Evolutionary conservation across 164 flowering plant species (phyloP), one percentile per base, ranked within the genome.

Genomic region (Brasenia schreberi): DNA sequence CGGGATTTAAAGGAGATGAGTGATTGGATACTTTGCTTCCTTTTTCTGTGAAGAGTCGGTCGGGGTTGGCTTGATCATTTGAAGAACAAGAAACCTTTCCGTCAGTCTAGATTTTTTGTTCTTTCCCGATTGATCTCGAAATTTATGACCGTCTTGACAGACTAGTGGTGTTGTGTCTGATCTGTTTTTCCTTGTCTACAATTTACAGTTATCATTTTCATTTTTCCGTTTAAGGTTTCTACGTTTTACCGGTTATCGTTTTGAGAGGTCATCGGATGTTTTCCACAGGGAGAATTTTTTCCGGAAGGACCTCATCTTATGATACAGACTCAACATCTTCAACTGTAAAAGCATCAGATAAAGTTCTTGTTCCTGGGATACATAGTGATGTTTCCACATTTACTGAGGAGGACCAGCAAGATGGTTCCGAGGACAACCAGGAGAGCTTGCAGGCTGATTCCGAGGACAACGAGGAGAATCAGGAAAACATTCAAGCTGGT

Each of bases 321-420:
- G 84, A 85, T 67, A 78, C 85, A 18, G 89, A 85, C 16, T 80
- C 86, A 60, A 64, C 80, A 6, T 81, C 85, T 23, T 60, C 78
- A 68, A 74, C 73, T 2, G 81, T 83, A 70, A 76, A 86, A 68
- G 75, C 83, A 56, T 88, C 96, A 6, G 84, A 81, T 68, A 87
- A 89, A 70, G 81, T 83, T 68, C 88, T 89, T 69, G 84, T 91
- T 78, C 96, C 96, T 33, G 96, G 85, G 14, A 74, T 73, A 58
- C 74, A 83, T 66, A 73, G 63, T 70, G 89, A 82, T 67, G 79
- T 52, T n/a, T 65, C 86, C 62, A 75, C 89, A 45, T 66, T 85
- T 58, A 69, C 81, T 49, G 11, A 80, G 69, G 87, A 83, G 71
- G 75, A 67, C 63, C 60, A 75, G 52, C 79, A 74, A 59, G 74